A percentile compares a stretch with the other conserved stretches of the same genome.
These are phyloP conservation scores for Magnolia officinalis DNA, from an alignment of 164 flowering plant genomes.

Conservation along the genomic window DNA sequence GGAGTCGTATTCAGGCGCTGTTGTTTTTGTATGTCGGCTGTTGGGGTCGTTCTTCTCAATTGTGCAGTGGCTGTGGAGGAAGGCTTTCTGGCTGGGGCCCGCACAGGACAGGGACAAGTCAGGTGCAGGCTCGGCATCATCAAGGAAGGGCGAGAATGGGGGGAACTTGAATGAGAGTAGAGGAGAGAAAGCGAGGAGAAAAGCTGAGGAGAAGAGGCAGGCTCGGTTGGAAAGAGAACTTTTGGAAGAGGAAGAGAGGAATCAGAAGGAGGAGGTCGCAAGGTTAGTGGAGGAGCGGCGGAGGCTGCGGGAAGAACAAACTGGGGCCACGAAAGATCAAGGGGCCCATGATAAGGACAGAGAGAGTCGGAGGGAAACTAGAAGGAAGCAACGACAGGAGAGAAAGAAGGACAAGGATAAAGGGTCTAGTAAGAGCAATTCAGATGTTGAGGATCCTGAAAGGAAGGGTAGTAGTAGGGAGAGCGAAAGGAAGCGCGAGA, in stretches of 20 bases:
- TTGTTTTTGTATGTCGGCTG: slow-evolving; percentile 47
- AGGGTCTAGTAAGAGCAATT: slow-evolving; percentile 81
- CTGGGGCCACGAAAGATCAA: slow-evolving; percentile 35
- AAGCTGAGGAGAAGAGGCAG: slow-evolving; percentile 94
- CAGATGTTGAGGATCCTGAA: slow-evolving; percentile 79
- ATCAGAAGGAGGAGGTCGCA: slow-evolving; percentile 96
- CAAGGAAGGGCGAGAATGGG: slow-evolving; percentile 65
- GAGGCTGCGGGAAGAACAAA: slow-evolving; percentile 68
- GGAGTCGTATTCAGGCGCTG: slow-evolving; percentile 54
- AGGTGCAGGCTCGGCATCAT: slow-evolving; percentile 50
- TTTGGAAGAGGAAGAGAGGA: slow-evolving; percentile 90
- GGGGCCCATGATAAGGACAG: slow-evolving; percentile 36
- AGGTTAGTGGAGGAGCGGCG: slow-evolving; percentile 87
- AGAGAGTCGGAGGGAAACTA: slow-evolving; percentile 65
- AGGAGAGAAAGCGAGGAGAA: slow-evolving; percentile 86
- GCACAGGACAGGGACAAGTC: slow-evolving; percentile 39
- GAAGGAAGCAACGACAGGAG: slow-evolving; percentile 62
- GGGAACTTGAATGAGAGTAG: slow-evolving; percentile 53
- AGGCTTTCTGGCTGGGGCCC: slow-evolving; percentile 60
- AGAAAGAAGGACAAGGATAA: slow-evolving; percentile 77
- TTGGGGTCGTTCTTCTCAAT: slow-evolving; percentile 50
- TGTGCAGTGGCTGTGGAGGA: slow-evolving; percentile 80
- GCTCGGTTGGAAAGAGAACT: slow-evolving; percentile 92
- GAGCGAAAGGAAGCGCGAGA: slow-evolving; percentile 53
- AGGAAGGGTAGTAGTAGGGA: slow-evolving; percentile 46